phyloP scores from a whole-genome alignment of 805 yeast species.

The Ogataea naganishii region DNA sequence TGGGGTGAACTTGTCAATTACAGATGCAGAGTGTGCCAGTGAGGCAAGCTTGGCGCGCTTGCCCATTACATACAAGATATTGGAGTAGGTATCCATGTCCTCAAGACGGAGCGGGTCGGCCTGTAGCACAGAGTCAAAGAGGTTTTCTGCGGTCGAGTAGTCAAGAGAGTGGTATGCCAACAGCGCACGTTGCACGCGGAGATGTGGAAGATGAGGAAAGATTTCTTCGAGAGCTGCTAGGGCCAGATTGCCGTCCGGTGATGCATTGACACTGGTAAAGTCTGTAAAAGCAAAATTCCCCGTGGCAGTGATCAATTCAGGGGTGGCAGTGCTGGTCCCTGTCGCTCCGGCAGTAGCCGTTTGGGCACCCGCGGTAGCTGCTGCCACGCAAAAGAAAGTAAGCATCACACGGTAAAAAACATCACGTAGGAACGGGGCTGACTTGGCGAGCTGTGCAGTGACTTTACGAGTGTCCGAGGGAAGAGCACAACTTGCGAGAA shows the following conservation, averaged over 20 bases:
- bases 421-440: conserved; percentile 23
- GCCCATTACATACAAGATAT: conserved; percentile 90
- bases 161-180: conserved; percentile 80
- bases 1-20: conserved; percentile 79
- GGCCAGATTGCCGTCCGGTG: conserved; percentile 37
- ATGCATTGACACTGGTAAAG: too few relatives aligned
- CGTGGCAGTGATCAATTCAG: too few relatives aligned
- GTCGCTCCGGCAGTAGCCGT: too few relatives aligned
- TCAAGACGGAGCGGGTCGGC: conserved; percentile 83
- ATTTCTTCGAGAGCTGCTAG: conserved; percentile 39
- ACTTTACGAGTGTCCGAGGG: conserved; percentile 49
- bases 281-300: conserved; percentile 77
- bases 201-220: conserved; percentile 67
- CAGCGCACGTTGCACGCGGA: conserved; percentile 76
- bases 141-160: conserved; percentile 66
- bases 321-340: too few relatives aligned
- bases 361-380: too few relatives aligned
- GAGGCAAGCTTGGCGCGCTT: conserved; percentile 76
- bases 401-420: conserved; percentile 21
- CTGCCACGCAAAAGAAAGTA: conserved; percentile 52
- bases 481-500: conserved; percentile 50
- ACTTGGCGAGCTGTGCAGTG: conserved; percentile 28
- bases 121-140: conserved; percentile 67
- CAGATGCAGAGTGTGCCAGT: conserved; percentile 77
- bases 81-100: conserved; percentile 90